phyloP scores from a whole-genome alignment of 106 monocot species.

The Narthecium ossifragum region DNA sequence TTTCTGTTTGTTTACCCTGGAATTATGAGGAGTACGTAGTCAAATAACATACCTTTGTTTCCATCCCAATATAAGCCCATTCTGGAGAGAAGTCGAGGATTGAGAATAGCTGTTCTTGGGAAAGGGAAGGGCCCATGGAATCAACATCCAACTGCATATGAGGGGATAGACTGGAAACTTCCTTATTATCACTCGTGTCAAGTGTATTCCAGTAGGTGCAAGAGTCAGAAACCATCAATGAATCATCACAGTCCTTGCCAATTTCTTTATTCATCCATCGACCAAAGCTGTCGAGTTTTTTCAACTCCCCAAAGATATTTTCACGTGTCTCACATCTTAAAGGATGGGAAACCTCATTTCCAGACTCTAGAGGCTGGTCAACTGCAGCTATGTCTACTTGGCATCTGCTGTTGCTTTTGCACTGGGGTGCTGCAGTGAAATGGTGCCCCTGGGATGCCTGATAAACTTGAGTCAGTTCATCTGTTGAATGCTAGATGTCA shows the following conservation, averaged over 20 bases:
- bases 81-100: slow-evolving; percentile 70
- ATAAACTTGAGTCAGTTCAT: too few species aligned
- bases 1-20: too few species aligned
- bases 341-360: neutral
- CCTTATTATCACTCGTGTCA: slow-evolving; percentile 30
- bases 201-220: slow-evolving; percentile 38
- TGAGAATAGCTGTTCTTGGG: slow-evolving; percentile 54
- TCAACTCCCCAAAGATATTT: slow-evolving; percentile 9
- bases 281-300: slow-evolving; percentile 46
- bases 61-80: slow-evolving; percentile 51
- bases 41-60: slow-evolving; percentile 49
- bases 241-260: slow-evolving; percentile 34
- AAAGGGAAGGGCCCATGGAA: slow-evolving; percentile 40
- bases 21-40: too few species aligned
- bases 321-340: neutral
- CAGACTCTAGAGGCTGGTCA: neutral
- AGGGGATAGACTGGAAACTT: slow-evolving; percentile 28
- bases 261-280: slow-evolving; percentile 51
- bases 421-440: neutral
- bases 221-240: slow-evolving; percentile 40
- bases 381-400: neutral
- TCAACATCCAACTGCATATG: slow-evolving; percentile 48
- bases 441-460: neutral
- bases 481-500: too few species aligned
- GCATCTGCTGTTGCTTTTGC: neutral